These are phyloP conservation scores for Pythium guiyangense DNA, from an alignment of 352 stramenopile species.

Conservation along the genomic window DNA sequence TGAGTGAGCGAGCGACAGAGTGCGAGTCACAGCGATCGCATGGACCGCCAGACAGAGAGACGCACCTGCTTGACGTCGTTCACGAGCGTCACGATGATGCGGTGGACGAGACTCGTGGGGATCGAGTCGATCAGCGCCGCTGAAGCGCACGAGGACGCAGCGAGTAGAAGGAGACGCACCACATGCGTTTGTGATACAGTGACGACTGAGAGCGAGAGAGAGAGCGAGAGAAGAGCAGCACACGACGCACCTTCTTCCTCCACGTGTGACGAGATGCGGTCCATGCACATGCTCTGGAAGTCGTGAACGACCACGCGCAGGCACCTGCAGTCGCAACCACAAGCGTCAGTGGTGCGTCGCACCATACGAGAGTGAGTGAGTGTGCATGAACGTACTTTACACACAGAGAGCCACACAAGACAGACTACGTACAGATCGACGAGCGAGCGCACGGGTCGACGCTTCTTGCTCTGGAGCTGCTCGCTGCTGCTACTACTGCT, in stretches of 20 bases:
- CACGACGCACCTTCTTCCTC: slow-evolving; percentile 48
- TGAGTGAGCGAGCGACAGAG: no score
- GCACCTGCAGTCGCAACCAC: slow-evolving; percentile 27
- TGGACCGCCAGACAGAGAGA: no score
- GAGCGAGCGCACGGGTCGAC: slow-evolving; percentile 27
- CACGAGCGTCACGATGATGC: slow-evolving; percentile 62
- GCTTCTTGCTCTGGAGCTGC: slow-evolving; percentile 10
- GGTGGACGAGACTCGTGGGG: slow-evolving; percentile 54
- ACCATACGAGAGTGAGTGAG: not conserved
- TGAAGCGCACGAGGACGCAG: slow-evolving; percentile 10
- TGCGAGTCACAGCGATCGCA: no score
- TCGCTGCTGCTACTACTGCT: no score
- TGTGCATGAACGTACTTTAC: no score
- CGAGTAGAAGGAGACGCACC: no score
- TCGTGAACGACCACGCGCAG: slow-evolving; percentile 59
- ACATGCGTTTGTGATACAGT: not conserved
- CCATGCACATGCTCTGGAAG: slow-evolving; percentile 64
- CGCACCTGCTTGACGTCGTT: slow-evolving; percentile 49
- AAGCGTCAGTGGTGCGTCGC: not conserved
- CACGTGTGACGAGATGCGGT: slow-evolving; percentile 47
- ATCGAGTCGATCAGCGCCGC: slow-evolving; percentile 61
- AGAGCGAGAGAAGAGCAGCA: no score
- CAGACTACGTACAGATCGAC: slow-evolving; percentile 41
- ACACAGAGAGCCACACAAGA: no score
- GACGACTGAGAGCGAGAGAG: no score